phyloP scores from a whole-genome alignment of 2,329 filamentous ascomycete species.

The Exophiala bonariae region DNA sequence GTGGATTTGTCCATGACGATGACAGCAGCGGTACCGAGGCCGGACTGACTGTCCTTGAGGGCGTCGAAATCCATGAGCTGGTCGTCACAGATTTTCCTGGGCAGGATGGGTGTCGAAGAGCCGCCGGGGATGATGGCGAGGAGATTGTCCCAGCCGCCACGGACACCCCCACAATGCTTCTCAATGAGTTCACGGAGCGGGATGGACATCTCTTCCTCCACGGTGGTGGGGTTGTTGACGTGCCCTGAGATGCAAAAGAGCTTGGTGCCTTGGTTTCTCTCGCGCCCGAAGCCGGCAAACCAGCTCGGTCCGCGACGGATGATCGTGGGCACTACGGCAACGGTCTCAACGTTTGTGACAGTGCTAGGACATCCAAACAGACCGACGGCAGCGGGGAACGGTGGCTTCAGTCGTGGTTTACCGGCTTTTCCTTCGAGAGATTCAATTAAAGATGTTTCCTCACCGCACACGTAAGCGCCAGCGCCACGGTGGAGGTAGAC shows the following conservation, averaged over 20 bases:
- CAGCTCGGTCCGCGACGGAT: conserved; percentile 87
- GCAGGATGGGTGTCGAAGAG: conserved; percentile 93
- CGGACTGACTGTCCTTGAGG: conserved; percentile 95
- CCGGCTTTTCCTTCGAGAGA: conserved; percentile 97
- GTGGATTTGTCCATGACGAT: conserved; percentile 99
- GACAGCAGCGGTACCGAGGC: conserved; percentile 93
- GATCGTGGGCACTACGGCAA: conserved; percentile 94
- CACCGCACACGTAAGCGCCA: conserved; percentile 96
- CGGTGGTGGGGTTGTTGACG: conserved; percentile 97
- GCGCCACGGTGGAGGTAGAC: conserved; percentile 95
- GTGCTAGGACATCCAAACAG: conserved; percentile 98
- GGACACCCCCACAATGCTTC: conserved; percentile 95
- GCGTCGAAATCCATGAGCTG: conserved; percentile 99
- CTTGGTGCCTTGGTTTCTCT: conserved; percentile 96
- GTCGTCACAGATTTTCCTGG: conserved; percentile 85
- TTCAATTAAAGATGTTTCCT: conserved; percentile 97
- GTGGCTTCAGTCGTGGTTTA: conserved; percentile 97
- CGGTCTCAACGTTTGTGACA: conserved; percentile 96
- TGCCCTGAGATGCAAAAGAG: conserved; percentile 97
- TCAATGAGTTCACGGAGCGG: conserved; percentile 94
- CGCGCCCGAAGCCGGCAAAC: conserved; percentile 92
- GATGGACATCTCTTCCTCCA: conserved; percentile 99
- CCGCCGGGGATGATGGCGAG: conserved; percentile 93
- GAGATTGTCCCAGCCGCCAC: conserved; percentile 96
- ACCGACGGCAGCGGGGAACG: conserved; percentile 95